Evolutionary conservation across 495 filamentous ascomycete genomes (phyloP).

Genomic region (Talaromyces nanjingensis): DNA sequence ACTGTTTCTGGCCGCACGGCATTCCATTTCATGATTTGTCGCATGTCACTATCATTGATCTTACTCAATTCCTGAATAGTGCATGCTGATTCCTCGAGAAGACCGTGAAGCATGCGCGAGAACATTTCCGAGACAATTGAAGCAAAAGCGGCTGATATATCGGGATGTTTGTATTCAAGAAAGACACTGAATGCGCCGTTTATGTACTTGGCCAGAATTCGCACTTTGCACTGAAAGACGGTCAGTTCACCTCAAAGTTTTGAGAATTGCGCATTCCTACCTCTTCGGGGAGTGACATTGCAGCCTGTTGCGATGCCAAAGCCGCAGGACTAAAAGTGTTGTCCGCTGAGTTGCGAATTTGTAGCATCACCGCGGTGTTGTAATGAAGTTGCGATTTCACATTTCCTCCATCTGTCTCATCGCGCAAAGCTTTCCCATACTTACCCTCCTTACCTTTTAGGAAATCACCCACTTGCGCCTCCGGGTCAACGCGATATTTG

Average conservation of each 20-base stretch:
- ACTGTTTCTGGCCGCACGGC: constrained; percentile 21
- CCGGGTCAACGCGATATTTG: neutral
- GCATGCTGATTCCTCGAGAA: neutral
- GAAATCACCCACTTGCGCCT: neutral
- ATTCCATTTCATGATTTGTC: constrained; percentile 37
- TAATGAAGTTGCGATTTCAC: constrained; percentile 17
- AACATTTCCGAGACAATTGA: constrained; percentile 35
- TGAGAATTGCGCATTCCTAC: constrained; percentile 14
- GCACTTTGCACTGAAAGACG: constrained; percentile 32
- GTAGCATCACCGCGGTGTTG: constrained; percentile 36
- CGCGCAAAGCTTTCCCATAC: neutral
- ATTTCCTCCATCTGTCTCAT: constrained; percentile 9
- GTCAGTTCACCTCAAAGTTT: constrained; percentile 6
- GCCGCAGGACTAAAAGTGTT: constrained; percentile 10
- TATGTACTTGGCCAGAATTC: constrained; percentile 39
- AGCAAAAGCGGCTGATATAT: constrained; percentile 37
- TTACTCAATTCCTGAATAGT: constrained; percentile 24
- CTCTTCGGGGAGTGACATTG: constrained; percentile 28
- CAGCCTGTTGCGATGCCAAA: constrained; percentile 18
- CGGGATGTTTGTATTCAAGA: constrained; percentile 39
- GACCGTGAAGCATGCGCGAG: constrained; percentile 1
- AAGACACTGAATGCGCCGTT: constrained; percentile 35
- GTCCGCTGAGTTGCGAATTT: constrained; percentile 22
- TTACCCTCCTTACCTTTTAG: constrained; percentile 5
- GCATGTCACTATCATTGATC: constrained; percentile 33